A percentile compares a stretch with the other conserved stretches of the same genome.
These are phyloP conservation scores for Penstemon eatonii DNA, from an alignment of 257 asterid genomes.

Conservation along the genomic window DNA sequence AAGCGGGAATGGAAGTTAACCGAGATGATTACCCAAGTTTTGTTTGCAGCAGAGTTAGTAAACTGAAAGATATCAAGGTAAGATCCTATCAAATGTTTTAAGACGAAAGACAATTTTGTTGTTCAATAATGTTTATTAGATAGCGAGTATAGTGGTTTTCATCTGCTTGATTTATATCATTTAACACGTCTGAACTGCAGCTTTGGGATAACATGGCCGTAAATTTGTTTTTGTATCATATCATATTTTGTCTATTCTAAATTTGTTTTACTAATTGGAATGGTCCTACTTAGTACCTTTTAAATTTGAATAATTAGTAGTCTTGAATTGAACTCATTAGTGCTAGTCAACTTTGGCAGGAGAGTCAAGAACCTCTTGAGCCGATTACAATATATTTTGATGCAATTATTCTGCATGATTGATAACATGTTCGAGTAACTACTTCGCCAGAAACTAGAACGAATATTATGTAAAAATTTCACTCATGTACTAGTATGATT, in stretches of 20 bases:
- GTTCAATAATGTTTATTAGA: background rate
- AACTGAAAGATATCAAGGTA: slow-evolving; percentile 55
- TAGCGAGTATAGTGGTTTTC: background rate
- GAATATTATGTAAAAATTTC: no score
- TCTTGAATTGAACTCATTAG: background rate
- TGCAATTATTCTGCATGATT: slow-evolving; percentile 2
- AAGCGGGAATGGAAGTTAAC: slow-evolving; percentile 38
- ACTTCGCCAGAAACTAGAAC: no score
- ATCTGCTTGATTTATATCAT: background rate
- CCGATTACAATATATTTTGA: background rate
- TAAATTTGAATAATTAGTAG: background rate
- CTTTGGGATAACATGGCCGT: background rate
- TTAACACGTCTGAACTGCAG: background rate
- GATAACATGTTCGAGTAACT: background rate
- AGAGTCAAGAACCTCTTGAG: background rate
- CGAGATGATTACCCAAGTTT: slow-evolving; percentile 66
- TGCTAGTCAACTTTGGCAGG: background rate
- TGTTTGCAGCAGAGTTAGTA: slow-evolving; percentile 63
- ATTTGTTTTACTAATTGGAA: background rate
- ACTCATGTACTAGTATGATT: no score
- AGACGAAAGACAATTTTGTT: background rate
- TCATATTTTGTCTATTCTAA: background rate
- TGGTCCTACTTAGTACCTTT: background rate
- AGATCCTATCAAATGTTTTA: slow-evolving; percentile 2
- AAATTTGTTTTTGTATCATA: background rate